Evolutionary conservation across 2,329 filamentous ascomycete genomes (phyloP), one percentile per base, ranked within the genome.

Genomic region (Trichophyton rubrum): DNA sequence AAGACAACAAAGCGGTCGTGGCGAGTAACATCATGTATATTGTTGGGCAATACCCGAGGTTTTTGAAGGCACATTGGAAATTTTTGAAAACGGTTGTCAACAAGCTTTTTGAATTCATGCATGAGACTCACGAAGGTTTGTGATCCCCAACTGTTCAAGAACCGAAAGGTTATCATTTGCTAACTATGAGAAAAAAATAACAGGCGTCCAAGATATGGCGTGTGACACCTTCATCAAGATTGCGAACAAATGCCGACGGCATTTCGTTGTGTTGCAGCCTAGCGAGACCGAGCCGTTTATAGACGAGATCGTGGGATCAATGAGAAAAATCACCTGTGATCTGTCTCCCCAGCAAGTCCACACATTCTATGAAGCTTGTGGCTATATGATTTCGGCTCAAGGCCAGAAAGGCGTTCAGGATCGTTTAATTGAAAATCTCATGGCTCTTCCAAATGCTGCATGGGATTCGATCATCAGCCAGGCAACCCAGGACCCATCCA

Each of bases 21-120:
- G 93, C 93, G 64, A 96, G 90, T 77, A 99, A 99, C 77, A 99
- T 99, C 70, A 99, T 99, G 93, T 99, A 99, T 74, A 99, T 99
- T 77, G 93, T 99, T 63, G 93, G 93, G 62, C 93, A 99, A 72
- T 99, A 99, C 71, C 93, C 93, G 41, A 89, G 93, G 20, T 99
- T 99, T 78, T 79, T 99, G 68, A 99, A 99, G 79, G 93, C 93
- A 1, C 93, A 99, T 74, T 99, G 93, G 93, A 99, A 99, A 74
- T 99, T 99, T 77, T 80, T 99, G 61, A 99, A 99, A 84, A 99
- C 93, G 1, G 93, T 99, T 17, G 93, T 99, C 70, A 99, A 99
- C 78, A 99, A 99, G 79, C 82, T 99, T 3, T 99, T 99, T 70
- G 93, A 99, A 77, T 99, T 99, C 72, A 99, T 99, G 93, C 93